phyloP scores from a whole-genome alignment of 345 rosid species.

The Corymbia maculata region DNA sequence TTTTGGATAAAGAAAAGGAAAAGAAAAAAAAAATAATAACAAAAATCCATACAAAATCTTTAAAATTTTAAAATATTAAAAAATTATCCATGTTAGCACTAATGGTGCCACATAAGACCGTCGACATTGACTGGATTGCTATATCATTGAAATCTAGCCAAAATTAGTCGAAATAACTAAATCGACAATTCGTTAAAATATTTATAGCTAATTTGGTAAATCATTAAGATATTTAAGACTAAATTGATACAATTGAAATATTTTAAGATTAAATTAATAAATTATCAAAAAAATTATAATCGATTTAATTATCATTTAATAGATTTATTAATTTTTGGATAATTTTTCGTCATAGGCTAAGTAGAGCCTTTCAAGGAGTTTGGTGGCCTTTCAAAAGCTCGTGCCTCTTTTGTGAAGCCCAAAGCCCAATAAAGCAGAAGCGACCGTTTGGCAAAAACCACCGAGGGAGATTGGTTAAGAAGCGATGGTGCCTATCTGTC shows the following conservation, averaged over 20 bases:
- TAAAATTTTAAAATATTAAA: too few species aligned
- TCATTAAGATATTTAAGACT: neutral
- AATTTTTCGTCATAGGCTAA: too few species aligned
- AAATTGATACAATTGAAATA: too few species aligned
- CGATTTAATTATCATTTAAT: too few species aligned
- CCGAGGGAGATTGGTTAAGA: neutral
- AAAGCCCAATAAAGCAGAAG: neutral
- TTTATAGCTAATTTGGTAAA: too few species aligned
- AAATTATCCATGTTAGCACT: rapidly evolving
- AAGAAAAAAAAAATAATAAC: neutral
- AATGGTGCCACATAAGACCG: rapidly evolving
- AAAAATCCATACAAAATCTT: neutral
- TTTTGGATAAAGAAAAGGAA: neutral
- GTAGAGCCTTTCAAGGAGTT: neutral
- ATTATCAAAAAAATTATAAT: too few species aligned
- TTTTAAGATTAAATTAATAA: too few species aligned
- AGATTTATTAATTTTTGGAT: neutral
- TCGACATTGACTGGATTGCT: too few species aligned
- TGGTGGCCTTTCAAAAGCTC: neutral
- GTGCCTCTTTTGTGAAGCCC: neutral
- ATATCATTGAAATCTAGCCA: neutral
- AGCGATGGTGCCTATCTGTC: neutral
- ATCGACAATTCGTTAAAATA: neutral
- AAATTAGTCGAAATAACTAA: too few species aligned
- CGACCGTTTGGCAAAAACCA: neutral